Base-by-base conservation (phyloP, 345 rosid species). In the Boechera retrofracta region DNA sequence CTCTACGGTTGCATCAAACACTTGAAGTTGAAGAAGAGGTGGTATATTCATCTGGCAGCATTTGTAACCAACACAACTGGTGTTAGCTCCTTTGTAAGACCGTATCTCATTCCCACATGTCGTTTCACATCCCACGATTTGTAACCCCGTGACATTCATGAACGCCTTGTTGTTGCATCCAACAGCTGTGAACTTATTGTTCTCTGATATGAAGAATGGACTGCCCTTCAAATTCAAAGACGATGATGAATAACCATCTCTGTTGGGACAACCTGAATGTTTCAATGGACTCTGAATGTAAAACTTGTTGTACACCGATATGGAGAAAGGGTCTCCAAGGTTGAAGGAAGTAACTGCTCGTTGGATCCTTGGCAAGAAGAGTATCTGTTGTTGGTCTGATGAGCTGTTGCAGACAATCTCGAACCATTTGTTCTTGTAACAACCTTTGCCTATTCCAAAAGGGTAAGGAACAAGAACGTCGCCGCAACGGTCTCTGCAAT, bases 21-120 rank as follows among this genome's bases (percentile, higher is more conserved):
- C 18, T 26, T 38, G 60, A 82, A 68, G 68, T 7, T 38, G 24
- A 21, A 21, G 24, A 21, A 21, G 41, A 39, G 51, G 5, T 0
- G 86, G 81, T 64, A 84, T 75, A 0, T 32, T 0, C 2, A 66
- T 76, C 31, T 85, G 82, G 49, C 90, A 87, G 49, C 88, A 87
- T n/a, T 83, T 82, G 2, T 81, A n/a, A 8, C 85, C 84, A 3
- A 78, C n/a, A 69, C 85, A 86, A 0, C 58, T 4, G 4, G 18
- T 53, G 6, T 73, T 0, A 47, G 0, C 32, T 6, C 3, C 24
- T 44, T 60, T 4, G 24, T 21, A 21, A 21, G 1, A 0, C 7
- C 6, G 41, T n/a, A 3, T 48, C 35, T 72, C 64, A 0, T 18
- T 56, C 47, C 49, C 41, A 56, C 24, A 21, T 21, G 24, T 21